phyloP scores from a whole-genome alignment of 768 basidiomycete genomes.

The Paxillus rubicundulus region DNA sequence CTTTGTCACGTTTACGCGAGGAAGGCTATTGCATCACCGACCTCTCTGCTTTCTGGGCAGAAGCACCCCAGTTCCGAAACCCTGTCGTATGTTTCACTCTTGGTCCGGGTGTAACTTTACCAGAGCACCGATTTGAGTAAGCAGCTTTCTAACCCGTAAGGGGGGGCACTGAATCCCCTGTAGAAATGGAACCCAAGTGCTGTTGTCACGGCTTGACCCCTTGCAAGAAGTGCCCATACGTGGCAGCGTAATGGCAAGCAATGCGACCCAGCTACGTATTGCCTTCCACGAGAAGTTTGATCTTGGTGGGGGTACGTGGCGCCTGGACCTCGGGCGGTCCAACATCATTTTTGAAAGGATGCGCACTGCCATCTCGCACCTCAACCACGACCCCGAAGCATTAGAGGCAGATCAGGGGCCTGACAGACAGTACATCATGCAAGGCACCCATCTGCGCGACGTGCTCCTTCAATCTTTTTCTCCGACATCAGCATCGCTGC shows the following conservation, averaged over 20 bases:
- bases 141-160: constrained; percentile 18
- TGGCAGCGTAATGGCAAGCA: constrained; percentile 53
- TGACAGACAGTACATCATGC: constrained; percentile 52
- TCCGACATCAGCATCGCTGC: constrained; percentile 20
- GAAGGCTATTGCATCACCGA: constrained; percentile 74
- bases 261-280: constrained; percentile 53
- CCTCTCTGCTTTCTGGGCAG: constrained; percentile 66
- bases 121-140: constrained; percentile 71
- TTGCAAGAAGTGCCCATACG: constrained; percentile 49
- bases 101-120: constrained; percentile 61
- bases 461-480: constrained; percentile 61
- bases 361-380: constrained; percentile 56
- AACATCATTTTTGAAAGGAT: constrained; percentile 69
- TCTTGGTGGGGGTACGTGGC: constrained; percentile 49
- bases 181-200: constrained; percentile 69
- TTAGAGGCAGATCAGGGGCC: constrained; percentile 34
- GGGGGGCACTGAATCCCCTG: constrained; percentile 1
- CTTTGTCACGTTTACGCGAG: constrained; percentile 51
- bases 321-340: constrained; percentile 69
- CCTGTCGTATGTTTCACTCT: constrained; percentile 64
- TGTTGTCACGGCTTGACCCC: constrained; percentile 64
- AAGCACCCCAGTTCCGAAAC: constrained; percentile 59
- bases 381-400: constrained; percentile 52
- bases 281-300: constrained; percentile 53
- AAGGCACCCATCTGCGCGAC: constrained; percentile 74